Evolutionary conservation across 2,329 filamentous ascomycete species (phyloP), one percentile per base, ranked within the genome.

Genomic region (Epichloe typhina): DNA sequence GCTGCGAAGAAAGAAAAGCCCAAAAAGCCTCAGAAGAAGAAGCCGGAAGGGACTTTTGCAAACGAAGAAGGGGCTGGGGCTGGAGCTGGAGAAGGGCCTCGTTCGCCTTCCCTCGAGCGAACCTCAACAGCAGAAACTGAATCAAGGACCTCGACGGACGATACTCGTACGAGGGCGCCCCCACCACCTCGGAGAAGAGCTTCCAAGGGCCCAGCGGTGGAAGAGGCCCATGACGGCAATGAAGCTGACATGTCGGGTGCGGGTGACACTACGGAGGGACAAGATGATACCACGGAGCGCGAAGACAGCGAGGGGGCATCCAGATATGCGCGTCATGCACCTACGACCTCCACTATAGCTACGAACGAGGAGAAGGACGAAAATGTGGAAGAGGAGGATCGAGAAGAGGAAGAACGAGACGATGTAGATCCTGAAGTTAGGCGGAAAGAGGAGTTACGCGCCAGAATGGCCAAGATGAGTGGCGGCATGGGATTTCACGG

Each of bases 391-490:
- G 76, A 76, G 17, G 78, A 76, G 3, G 79, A 77, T 11, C 80
- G 79, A 3, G 81, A 80, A 13, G 84, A 83, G n/a, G 84, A 86
- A 19, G 85, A 88, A 35, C 87, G 90, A 46, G 86, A 90, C 31
- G 88, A 95, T 15, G 73, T 94, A 48, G 90, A 97, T 61, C 88
- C 89, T 1, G 93, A 98, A 65, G 76, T 88, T 21, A 83, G 80
- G 57, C 84, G 90, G 49, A 86, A 84, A 63, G 83, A 95, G 68
- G 91, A 96, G 64, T 74, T 98, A 35, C 82, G 93, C 53, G 89
- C 93, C 54, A 82, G 93, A 59, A 98, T 98, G 88, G 93, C 93
- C 44, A 96, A 95, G 70, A 93, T 98, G 85, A 95, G 91, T 58
- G 91, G 91, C 50, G 91, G 91, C 21, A 95, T 95, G 88, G 88